Evolutionary conservation across 2,329 filamentous ascomycete species (phyloP).

Genomic region (Fusarium verticillioides): DNA sequence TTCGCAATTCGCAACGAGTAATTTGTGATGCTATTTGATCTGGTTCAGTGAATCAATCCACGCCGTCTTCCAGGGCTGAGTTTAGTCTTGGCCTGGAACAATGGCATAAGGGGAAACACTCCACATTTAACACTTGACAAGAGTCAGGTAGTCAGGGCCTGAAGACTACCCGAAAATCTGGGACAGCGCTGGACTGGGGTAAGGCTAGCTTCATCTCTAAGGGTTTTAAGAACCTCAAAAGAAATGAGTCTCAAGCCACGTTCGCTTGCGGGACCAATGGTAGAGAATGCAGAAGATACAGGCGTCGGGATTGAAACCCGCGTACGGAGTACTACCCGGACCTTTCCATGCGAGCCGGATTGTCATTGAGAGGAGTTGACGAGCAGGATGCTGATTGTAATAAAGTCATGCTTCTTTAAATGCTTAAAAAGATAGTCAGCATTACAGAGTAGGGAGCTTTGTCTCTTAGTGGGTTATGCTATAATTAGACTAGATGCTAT

Average conservation of each 20-base stretch:
- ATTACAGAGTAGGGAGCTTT: neutral
- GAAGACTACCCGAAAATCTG: neutral
- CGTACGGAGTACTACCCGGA: too few species aligned
- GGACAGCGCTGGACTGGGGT: neutral
- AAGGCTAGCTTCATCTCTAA: neutral
- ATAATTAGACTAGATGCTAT: too few species aligned
- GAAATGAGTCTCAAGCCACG: neutral
- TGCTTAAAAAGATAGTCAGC: neutral
- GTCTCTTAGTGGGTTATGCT: fast-evolving
- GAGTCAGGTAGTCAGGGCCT: constrained; percentile 4
- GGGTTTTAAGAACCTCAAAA: neutral
- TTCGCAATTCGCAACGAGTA: neutral
- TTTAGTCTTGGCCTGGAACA: neutral
- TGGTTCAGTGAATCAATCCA: neutral
- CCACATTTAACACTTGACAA: neutral
- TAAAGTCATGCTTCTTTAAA: neutral
- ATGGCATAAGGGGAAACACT: neutral
- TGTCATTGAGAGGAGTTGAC: fast-evolving
- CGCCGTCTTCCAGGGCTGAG: neutral
- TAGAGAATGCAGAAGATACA: too few species aligned
- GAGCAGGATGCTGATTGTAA: too few species aligned
- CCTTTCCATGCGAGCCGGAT: neutral
- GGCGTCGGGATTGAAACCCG: fast-evolving
- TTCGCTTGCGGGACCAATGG: neutral
- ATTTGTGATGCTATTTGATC: neutral